These are phyloP conservation scores for Elsinoe fawcettii DNA, from an alignment of 2,329 filamentous ascomycete species.

Conservation along the genomic window DNA sequence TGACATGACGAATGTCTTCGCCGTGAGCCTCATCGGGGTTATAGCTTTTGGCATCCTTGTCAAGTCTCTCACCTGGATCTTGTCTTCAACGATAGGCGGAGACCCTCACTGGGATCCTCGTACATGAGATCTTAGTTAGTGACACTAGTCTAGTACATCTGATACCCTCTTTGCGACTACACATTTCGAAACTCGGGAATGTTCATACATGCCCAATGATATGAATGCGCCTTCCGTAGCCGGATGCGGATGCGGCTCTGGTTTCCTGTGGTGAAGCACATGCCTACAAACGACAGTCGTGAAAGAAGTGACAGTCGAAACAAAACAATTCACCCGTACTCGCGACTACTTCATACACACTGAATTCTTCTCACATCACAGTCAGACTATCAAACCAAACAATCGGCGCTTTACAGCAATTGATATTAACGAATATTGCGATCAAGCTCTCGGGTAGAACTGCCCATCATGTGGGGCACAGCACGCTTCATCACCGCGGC, in stretches of 20 bases:
- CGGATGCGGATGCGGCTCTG: neutral
- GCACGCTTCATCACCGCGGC: neutral
- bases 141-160: no score
- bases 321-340: neutral
- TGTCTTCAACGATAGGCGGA: constrained; percentile 3
- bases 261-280: neutral
- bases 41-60: neutral
- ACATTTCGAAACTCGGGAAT: neutral
- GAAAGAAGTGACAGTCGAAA: neutral
- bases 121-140: no score
- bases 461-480: constrained; percentile 2
- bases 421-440: neutral
- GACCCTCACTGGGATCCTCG: no score
- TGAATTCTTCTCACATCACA: neutral
- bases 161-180: neutral
- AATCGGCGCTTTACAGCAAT: neutral
- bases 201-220: neutral
- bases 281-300: constrained; percentile 1
- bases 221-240: neutral
- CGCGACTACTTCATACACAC: neutral
- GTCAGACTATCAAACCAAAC: neutral
- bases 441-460: neutral
- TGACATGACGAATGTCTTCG: constrained; percentile 5
- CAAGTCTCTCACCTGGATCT: neutral
- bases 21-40: neutral